Evolutionary conservation across 2,329 filamentous ascomycete species (phyloP).

Genomic region (Fusarium pseudocircinatum): DNA sequence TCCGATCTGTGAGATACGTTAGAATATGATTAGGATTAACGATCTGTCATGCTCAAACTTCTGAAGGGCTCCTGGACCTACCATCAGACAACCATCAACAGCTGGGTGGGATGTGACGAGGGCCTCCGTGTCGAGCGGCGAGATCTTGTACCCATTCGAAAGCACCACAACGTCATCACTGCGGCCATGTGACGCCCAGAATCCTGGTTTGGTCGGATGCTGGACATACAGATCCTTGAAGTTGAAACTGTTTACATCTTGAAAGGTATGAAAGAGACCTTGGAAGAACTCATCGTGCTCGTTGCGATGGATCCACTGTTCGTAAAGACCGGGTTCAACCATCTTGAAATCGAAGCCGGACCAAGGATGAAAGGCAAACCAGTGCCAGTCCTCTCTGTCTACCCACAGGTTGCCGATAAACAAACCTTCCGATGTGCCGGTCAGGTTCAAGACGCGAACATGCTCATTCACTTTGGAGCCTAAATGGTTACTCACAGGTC

Average conservation of each 20-base stretch:
- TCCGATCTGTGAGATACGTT: background rate
- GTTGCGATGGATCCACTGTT: slow-evolving; percentile 48
- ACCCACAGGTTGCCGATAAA: slow-evolving; percentile 47
- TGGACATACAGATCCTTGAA: slow-evolving; percentile 45
- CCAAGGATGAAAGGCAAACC: slow-evolving; percentile 47
- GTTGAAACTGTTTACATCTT: slow-evolving; percentile 40
- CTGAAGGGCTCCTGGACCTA: background rate
- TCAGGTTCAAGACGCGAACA: slow-evolving; percentile 47
- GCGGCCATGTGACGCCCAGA: slow-evolving; percentile 46
- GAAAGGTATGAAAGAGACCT: slow-evolving; percentile 48
- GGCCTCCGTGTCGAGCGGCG: slow-evolving; percentile 44
- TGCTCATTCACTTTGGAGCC: slow-evolving; percentile 45
- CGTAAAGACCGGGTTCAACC: slow-evolving; percentile 42
- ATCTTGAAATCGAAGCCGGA: slow-evolving; percentile 49
- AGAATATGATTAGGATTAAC: background rate
- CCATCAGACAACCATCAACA: slow-evolving; percentile 40
- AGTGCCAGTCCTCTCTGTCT: slow-evolving; percentile 44
- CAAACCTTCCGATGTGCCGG: slow-evolving; percentile 47
- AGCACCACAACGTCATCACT: slow-evolving; percentile 46
- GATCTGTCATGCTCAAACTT: background rate
- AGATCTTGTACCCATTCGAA: slow-evolving; percentile 47
- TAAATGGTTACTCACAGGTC: slow-evolving; percentile 43
- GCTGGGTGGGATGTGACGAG: slow-evolving; percentile 40
- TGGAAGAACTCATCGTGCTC: slow-evolving; percentile 27
- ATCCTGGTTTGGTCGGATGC: slow-evolving; percentile 41